These are phyloP conservation scores for Fonsecaea erecta DNA, from an alignment of 2,329 filamentous ascomycete genomes.

Conservation along the genomic window DNA sequence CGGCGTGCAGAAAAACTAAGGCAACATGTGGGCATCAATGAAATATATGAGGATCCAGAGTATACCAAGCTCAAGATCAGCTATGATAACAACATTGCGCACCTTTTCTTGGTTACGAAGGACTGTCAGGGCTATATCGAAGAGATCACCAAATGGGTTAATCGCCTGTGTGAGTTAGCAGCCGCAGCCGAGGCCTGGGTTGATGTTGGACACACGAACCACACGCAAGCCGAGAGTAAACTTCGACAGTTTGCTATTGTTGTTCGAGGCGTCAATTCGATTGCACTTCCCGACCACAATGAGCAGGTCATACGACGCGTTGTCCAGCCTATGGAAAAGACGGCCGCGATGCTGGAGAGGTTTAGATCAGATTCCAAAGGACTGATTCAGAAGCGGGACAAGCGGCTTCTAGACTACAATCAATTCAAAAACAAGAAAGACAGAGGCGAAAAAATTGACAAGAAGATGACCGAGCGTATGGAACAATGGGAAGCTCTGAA, in stretches of 20 bases:
- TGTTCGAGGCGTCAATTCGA: slow-evolving; percentile 81
- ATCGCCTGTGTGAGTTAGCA: slow-evolving; percentile 78
- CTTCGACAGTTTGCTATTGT: slow-evolving; percentile 90
- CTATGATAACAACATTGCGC: slow-evolving; percentile 90
- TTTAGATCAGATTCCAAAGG: slow-evolving; percentile 64
- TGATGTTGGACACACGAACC: slow-evolving; percentile 68
- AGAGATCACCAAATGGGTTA: slow-evolving; percentile 78
- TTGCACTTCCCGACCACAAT: slow-evolving; percentile 83
- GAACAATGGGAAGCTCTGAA: slow-evolving; percentile 92
- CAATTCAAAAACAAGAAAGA: slow-evolving; percentile 78
- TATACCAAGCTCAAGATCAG: slow-evolving; percentile 82
- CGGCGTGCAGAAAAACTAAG: slow-evolving; percentile 85
- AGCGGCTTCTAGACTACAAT: slow-evolving; percentile 87
- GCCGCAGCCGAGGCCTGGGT: slow-evolving; percentile 83
- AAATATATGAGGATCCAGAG: slow-evolving; percentile 75
- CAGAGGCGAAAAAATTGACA: slow-evolving; percentile 81
- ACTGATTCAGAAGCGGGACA: slow-evolving; percentile 92
- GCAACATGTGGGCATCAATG: slow-evolving; percentile 67
- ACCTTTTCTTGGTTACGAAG: slow-evolving; percentile 86
- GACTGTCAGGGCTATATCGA: slow-evolving; percentile 92
- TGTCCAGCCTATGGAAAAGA: slow-evolving; percentile 23
- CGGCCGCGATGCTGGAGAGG: slow-evolving; percentile 31
- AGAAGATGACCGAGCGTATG: slow-evolving; percentile 79
- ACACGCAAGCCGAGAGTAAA: slow-evolving; percentile 87
- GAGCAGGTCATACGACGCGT: slow-evolving; percentile 44